Percentiles rank a stretch among this genome's conserved stretches.
These are phyloP conservation scores for Endoconidiophora laricicola DNA, from an alignment of 2,329 filamentous ascomycete genomes.

Conservation along the genomic window DNA sequence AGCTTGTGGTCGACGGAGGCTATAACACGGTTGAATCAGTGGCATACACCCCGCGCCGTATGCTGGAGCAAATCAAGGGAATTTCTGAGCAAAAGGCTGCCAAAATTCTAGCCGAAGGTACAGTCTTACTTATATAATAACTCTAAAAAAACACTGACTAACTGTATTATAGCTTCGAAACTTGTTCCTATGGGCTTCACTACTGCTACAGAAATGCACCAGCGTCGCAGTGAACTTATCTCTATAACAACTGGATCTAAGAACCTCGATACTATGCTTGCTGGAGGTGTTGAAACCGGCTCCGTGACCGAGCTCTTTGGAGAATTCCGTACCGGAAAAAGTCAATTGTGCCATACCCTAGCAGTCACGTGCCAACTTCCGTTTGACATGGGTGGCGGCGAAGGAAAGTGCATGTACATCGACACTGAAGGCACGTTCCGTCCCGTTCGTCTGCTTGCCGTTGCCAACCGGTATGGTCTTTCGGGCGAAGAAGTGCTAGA, in stretches of 20 bases:
- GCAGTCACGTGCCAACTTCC: conserved; percentile 94
- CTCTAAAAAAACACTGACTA: conserved; percentile 3
- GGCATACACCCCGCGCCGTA: conserved; percentile 72
- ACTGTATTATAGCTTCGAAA: conserved; percentile 68
- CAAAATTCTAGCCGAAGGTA: conserved; percentile 81
- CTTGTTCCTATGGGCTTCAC: conserved; percentile 98
- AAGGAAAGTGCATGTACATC: conserved; percentile 96
- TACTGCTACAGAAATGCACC: conserved; percentile 97
- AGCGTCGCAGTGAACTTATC: conserved; percentile 87
- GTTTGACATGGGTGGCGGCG: conserved; percentile 96
- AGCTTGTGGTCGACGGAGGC: conserved; percentile 77
- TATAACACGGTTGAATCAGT: conserved; percentile 93
- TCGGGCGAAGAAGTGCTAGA: conserved; percentile 95
- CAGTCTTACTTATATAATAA: conserved; percentile 15
- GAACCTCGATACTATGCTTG: conserved; percentile 85
- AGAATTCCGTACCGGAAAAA: conserved; percentile 95
- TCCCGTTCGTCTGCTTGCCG: conserved; percentile 75
- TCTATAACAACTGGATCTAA: conserved; percentile 97
- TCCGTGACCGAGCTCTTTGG: conserved; percentile 97
- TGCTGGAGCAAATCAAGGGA: conserved; percentile 88
- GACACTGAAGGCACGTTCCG: conserved; percentile 96
- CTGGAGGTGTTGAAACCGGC: conserved; percentile 88
- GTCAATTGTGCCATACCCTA: conserved; percentile 96
- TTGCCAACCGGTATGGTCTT: conserved; percentile 85
- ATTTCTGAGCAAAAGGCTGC: conserved; percentile 94